phyloP scores from a whole-genome alignment of 306 rosid species.

The Quercus berberidifolia region DNA sequence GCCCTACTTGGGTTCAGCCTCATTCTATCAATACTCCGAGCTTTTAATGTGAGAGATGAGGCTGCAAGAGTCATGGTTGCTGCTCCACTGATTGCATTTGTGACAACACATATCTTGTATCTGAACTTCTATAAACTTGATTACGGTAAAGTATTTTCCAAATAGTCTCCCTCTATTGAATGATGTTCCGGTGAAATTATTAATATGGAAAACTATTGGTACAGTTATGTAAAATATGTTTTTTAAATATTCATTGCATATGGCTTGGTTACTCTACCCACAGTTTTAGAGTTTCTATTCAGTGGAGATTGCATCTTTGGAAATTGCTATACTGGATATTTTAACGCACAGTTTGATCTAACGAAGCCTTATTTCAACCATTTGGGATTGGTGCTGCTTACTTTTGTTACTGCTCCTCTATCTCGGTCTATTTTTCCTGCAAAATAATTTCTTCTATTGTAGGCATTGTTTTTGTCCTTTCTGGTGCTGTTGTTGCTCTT shows the following conservation, averaged over 20 bases:
- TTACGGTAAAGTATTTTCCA: conserved; percentile 49
- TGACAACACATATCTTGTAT: conserved; percentile 85
- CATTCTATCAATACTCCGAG: conserved; percentile 58
- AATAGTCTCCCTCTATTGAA: conserved; percentile 3
- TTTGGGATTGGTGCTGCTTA: neutral
- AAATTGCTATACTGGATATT: neutral
- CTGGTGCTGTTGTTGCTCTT: neutral
- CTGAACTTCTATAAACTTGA: conserved; percentile 80
- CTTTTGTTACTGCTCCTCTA: neutral
- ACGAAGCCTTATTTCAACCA: neutral
- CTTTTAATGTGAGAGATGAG: conserved; percentile 80
- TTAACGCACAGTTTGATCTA: neutral
- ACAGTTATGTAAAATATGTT: neutral
- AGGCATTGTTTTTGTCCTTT: neutral
- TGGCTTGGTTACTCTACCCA: neutral
- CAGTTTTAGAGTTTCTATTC: neutral
- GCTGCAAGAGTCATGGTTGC: conserved; percentile 89
- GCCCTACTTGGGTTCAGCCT: conserved; percentile 83
- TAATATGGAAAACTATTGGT: neutral
- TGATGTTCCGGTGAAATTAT: neutral
- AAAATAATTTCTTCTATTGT: neutral
- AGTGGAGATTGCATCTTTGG: neutral
- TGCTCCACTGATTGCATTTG: conserved; percentile 85
- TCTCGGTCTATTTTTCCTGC: neutral
- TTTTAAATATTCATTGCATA: neutral